These are phyloP conservation scores for Botryotinia calthae DNA, from an alignment of 2,329 filamentous ascomycete genomes.

Conservation along the genomic window DNA sequence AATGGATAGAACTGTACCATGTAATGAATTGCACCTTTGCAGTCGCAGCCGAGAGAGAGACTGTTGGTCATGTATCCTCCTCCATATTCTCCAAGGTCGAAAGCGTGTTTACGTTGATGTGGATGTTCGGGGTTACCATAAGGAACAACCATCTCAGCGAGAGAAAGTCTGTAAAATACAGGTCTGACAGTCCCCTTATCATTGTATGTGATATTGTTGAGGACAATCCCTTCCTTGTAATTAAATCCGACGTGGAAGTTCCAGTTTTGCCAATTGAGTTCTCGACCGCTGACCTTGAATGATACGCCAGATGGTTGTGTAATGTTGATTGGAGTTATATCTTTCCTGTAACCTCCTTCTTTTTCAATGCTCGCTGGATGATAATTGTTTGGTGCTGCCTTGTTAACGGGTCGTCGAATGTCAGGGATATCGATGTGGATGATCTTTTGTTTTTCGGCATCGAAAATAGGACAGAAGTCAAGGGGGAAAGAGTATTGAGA, in stretches of 20 bases:
- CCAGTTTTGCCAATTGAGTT: constrained; percentile 89
- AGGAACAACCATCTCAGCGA: constrained; percentile 92
- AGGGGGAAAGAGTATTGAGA: constrained; percentile 89
- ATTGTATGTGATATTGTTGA: constrained; percentile 87
- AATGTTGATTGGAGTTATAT: constrained; percentile 84
- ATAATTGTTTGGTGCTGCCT: constrained; percentile 74
- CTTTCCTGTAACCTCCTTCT: constrained; percentile 70
- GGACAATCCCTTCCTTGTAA: constrained; percentile 85
- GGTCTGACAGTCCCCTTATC: constrained; percentile 76
- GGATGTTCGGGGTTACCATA: constrained; percentile 80
- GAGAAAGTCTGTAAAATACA: constrained; percentile 83
- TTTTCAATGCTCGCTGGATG: constrained; percentile 69
- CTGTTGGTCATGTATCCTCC: constrained; percentile 83
- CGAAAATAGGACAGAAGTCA: constrained; percentile 92
- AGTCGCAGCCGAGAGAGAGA: constrained; percentile 74
- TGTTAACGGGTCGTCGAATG: constrained; percentile 71
- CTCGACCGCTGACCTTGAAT: constrained; percentile 72
- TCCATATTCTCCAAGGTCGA: constrained; percentile 78
- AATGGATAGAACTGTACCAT: constrained; percentile 48
- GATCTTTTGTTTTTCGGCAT: constrained; percentile 69
- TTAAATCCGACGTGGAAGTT: constrained; percentile 92
- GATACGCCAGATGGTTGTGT: constrained; percentile 87
- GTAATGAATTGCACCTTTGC: constrained; percentile 89
- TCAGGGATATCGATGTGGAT: constrained; percentile 64
- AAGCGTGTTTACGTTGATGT: constrained; percentile 78